A percentile compares a stretch with the other conserved stretches of the same genome.
Evolutionary conservation across 1,284 basidiomycete species (phyloP).

Genomic region (Sanghuangporus baumii): DNA sequence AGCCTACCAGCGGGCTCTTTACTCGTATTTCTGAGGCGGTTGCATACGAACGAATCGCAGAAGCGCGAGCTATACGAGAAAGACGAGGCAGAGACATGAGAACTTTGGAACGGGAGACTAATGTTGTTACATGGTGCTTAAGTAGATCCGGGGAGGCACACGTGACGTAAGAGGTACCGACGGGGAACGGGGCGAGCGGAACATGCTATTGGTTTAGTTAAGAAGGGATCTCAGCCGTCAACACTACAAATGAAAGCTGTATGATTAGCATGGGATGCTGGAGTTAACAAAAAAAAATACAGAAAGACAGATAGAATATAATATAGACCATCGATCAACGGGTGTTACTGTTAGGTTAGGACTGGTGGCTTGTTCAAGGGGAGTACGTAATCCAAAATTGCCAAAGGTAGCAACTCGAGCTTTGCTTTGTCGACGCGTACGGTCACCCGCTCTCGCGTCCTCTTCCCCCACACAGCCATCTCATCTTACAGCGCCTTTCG

Average conservation of each 20-base stretch:
- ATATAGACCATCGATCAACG: not conserved
- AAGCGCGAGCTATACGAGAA: constrained; percentile 27
- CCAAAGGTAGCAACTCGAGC: not conserved
- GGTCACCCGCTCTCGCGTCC: not conserved
- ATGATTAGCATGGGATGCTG: not conserved
- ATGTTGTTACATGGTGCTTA: not conserved
- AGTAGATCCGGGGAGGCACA: not conserved
- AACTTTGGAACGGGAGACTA: not conserved
- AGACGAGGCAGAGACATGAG: constrained; percentile 21
- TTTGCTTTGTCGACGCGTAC: not conserved
- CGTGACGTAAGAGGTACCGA: not conserved
- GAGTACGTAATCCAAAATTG: not conserved
- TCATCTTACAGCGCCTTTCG: not conserved
- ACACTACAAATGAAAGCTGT: not conserved
- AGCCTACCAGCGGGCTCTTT: constrained; percentile 29
- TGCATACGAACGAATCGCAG: constrained; percentile 34
- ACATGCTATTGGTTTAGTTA: not conserved
- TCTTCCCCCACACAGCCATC: not conserved
- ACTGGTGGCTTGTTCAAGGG: not conserved
- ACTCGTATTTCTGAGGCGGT: constrained; percentile 33
- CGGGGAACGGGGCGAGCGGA: not conserved
- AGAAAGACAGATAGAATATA: not conserved
- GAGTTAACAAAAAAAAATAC: not conserved
- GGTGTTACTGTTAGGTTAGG: no score
- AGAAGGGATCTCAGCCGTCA: not conserved